phyloP scores from a whole-genome alignment of 345 rosid genomes.

The Acer negundo region DNA sequence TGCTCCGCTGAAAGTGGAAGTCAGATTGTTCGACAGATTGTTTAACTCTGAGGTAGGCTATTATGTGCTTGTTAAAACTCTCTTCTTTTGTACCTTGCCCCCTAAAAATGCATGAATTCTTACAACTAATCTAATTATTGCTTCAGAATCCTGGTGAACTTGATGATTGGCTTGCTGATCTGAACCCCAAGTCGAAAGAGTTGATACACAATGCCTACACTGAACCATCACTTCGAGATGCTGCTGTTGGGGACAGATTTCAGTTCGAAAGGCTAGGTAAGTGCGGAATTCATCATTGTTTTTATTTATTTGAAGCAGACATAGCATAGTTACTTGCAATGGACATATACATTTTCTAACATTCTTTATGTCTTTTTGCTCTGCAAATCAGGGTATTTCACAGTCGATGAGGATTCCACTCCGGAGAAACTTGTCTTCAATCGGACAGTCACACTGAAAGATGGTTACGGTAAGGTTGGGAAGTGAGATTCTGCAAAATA shows the following conservation, averaged over 20 bases:
- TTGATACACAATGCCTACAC: slow-evolving; percentile 65
- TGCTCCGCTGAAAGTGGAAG: slow-evolving; percentile 78
- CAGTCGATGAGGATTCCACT: slow-evolving; percentile 76
- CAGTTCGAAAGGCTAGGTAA: slow-evolving; percentile 97
- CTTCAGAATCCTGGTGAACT: slow-evolving; percentile 83
- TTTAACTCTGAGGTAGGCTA: slow-evolving; percentile 76
- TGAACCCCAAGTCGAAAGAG: slow-evolving; percentile 67
- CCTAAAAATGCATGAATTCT: slow-evolving; percentile 6
- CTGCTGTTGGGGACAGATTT: slow-evolving; percentile 68
- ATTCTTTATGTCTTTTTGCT: not conserved
- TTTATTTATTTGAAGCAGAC: not conserved
- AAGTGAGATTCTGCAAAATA: slow-evolving; percentile 32
- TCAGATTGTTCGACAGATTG: slow-evolving; percentile 87
- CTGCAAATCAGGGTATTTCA: slow-evolving; percentile 67
- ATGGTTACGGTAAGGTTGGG: slow-evolving; percentile 51
- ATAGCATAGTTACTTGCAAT: not conserved
- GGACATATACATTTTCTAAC: not conserved
- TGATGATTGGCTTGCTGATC: slow-evolving; percentile 80
- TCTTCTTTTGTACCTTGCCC: not conserved
- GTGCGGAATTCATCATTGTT: not conserved
- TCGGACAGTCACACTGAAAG: slow-evolving; percentile 77
- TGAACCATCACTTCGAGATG: slow-evolving; percentile 55
- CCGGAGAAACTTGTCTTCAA: slow-evolving; percentile 77
- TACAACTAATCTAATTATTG: slow-evolving; percentile 19
- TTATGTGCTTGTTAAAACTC: slow-evolving; percentile 5